Base-by-base conservation (phyloP, 2,329 filamentous ascomycete genomes). In the Nigrospora osmanthi region DNA sequence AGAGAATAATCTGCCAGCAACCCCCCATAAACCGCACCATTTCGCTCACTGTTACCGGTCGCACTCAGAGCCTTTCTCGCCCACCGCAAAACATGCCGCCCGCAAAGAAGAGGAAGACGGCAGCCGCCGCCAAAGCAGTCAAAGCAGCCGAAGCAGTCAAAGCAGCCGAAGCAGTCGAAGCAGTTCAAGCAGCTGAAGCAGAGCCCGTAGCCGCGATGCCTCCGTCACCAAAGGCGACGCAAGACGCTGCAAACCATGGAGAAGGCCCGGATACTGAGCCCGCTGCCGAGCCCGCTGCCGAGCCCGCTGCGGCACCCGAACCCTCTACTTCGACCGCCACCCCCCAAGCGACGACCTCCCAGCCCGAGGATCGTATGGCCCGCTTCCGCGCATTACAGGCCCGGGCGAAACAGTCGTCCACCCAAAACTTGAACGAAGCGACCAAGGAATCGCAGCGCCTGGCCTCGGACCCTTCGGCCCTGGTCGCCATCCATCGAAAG, bases 361-460 rank as follows among this genome's bases (percentile, higher is more conserved):
- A 76, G 54, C 70, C 77, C 30, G 69, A 80, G 54, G 85, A 90
- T 45, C 81, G 89, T 45, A 71, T 82, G 65, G 87, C 87, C 41
- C 83, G 87, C 52, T 96, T 96, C 73, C 90, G 89, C 62, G 85
- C 87, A 4, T 80, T 96, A 14, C 83, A 94, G 66, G 86, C 86
- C 23, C 85, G 89, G 56, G 85, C 86, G 41, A 82, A 89, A 72
- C 72, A 75, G 47, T 86, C 83, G 0, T 77, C 82, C 1, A 73
- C 81, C 59, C 80, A 76, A 50, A 97, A 95, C 59, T 70, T 94
- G 51, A 85, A 89, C 61, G 90, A 90, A 63, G 89, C 88, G 9
- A 85, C 85, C 30, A 81, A 82, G 40, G 90, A 95, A 68, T 85
- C 87, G 14, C 85, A 90, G 58, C 83, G 89, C 36, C 73, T 89